These are phyloP conservation scores for Akebia trifoliata DNA, from an alignment of 164 flowering plant species.

Conservation along the genomic window DNA sequence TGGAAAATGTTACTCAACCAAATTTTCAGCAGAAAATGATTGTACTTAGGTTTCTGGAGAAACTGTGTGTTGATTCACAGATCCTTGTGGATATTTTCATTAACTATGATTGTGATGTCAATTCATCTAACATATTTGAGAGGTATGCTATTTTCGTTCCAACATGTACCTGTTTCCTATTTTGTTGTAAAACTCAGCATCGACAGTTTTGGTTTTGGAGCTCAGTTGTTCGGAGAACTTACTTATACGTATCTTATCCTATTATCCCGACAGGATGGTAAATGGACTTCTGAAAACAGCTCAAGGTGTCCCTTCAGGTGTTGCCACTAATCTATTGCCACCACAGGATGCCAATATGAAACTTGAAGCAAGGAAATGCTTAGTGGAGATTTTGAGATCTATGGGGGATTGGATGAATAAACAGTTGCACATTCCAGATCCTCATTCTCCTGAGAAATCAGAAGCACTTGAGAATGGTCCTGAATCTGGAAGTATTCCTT, in stretches of 20 bases:
- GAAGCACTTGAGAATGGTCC: constrained; percentile 52
- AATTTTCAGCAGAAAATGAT: constrained; percentile 98
- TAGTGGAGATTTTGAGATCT: constrained; percentile 78
- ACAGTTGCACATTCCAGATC: constrained; percentile 87
- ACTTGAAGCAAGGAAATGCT: constrained; percentile 92
- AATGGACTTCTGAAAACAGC: constrained; percentile 99
- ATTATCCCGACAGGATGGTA: constrained; percentile 71
- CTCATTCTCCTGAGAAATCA: constrained; percentile 55
- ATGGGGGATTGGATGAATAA: constrained; percentile 99
- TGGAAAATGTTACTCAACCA: constrained; percentile 97
- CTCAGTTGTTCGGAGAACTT: constrained; percentile 3
- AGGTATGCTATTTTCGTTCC: constrained; percentile 47
- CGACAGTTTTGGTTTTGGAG: background rate
- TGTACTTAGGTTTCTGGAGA: constrained; percentile 87
- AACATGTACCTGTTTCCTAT: background rate
- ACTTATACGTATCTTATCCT: constrained; percentile 3
- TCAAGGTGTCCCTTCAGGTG: constrained; percentile 95
- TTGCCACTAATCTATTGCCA: constrained; percentile 71
- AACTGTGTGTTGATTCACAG: constrained; percentile 88
- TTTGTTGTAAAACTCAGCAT: background rate
- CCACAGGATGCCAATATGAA: constrained; percentile 91
- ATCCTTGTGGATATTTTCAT: constrained; percentile 87
- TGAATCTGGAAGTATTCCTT: constrained; percentile 45
- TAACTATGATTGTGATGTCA: constrained; percentile 96
- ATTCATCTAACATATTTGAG: constrained; percentile 93